Evolutionary conservation across 2,329 filamentous ascomycete species (phyloP).

Genomic region (Penicillium sp.): DNA sequence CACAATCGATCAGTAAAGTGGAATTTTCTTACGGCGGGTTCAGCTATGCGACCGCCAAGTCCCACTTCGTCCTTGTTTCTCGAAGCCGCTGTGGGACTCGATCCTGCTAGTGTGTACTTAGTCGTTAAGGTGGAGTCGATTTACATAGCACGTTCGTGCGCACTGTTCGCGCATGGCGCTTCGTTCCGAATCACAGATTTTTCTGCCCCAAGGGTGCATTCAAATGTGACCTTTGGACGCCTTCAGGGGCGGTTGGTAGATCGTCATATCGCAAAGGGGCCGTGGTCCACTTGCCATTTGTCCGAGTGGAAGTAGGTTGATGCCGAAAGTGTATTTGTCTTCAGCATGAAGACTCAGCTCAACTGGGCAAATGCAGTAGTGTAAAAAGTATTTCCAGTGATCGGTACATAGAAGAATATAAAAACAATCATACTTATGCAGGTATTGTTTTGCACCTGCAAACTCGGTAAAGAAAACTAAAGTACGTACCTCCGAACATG

Average conservation of each 20-base stretch:
- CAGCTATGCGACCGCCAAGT: background rate
- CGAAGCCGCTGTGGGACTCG: background rate
- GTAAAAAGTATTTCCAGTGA: no score
- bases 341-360: no score
- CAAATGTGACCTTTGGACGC: background rate
- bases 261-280: conserved; percentile 5
- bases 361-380: no score
- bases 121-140: conserved; percentile 3
- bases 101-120: conserved; percentile 4
- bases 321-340: background rate
- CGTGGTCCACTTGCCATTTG: conserved; percentile 4
- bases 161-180: background rate
- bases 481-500: background rate
- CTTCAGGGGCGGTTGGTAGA: background rate
- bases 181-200: background rate
- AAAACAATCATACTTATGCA: no score
- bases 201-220: background rate
- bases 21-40: background rate
- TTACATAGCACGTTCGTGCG: background rate
- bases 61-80: background rate
- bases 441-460: no score
- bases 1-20: background rate
- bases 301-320: background rate
- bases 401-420: no score
- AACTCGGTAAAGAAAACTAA: no score